Evolutionary conservation across 1,139 yeast genomes (phyloP).

Genomic region (Taiozyma sp.): DNA sequence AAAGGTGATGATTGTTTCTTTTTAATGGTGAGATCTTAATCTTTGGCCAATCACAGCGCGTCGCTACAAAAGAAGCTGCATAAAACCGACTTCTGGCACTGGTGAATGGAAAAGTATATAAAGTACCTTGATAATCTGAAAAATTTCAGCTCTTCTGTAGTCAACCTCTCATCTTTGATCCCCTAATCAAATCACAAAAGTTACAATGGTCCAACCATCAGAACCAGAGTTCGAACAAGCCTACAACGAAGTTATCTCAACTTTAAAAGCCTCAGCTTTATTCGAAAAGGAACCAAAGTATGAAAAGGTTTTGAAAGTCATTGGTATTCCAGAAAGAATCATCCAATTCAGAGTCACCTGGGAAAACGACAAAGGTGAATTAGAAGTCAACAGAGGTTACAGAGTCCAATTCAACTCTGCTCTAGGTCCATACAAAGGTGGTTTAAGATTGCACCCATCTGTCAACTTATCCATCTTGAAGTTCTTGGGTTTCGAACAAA

Average conservation of each 20-base stretch:
- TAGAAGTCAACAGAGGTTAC: conserved; percentile 95
- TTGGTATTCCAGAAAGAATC: conserved; percentile 93
- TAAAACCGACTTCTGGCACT: conserved; percentile 1
- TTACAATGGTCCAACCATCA: conserved; percentile 32
- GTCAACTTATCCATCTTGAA: conserved; percentile 93
- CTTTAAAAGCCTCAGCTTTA: conserved; percentile 87
- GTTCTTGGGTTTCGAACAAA: conserved; percentile 97
- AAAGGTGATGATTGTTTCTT: not conserved
- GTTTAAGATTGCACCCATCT: conserved; percentile 95
- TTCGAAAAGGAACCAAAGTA: conserved; percentile 88
- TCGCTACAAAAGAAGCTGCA: not conserved
- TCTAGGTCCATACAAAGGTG: conserved; percentile 99
- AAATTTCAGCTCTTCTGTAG: not conserved
- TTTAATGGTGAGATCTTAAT: conserved; percentile 1
- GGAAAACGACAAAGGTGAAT: conserved; percentile 92
- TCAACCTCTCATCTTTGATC: not conserved
- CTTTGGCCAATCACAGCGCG: conserved; percentile 9
- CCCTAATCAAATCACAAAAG: not conserved
- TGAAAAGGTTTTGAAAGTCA: conserved; percentile 83
- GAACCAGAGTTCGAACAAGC: conserved; percentile 99
- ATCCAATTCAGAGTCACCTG: conserved; percentile 96
- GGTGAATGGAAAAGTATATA: not conserved
- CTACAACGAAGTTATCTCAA: conserved; percentile 84
- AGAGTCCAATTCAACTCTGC: conserved; percentile 99
- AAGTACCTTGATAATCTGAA: not conserved